Percentiles rank a stretch among this genome's conserved stretches.
These are phyloP conservation scores for Chytriomyces sp. DNA, from an alignment of 192 early-diverging fungal species.

Conservation along the genomic window DNA sequence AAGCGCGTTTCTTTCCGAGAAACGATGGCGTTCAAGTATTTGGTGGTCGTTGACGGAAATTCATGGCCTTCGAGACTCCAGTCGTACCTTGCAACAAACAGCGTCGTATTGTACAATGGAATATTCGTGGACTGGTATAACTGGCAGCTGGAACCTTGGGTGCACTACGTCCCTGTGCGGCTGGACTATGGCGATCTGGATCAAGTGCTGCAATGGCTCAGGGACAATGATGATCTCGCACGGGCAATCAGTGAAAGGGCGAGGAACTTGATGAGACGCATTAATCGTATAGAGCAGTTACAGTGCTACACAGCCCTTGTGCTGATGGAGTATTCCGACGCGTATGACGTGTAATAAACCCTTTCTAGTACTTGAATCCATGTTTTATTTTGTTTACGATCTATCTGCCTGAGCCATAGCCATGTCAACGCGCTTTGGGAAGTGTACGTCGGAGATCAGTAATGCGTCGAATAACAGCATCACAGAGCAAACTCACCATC, in stretches of 20 bases:
- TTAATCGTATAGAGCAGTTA: background rate
- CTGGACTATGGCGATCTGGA: slow-evolving; percentile 21
- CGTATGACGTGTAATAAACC: too few species aligned
- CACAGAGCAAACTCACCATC: slow-evolving; percentile 1
- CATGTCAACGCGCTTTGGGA: slow-evolving; percentile 11
- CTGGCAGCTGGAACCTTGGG: slow-evolving; percentile 21
- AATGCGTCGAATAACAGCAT: background rate
- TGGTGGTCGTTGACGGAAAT: slow-evolving; percentile 23
- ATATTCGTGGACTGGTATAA: slow-evolving; percentile 26
- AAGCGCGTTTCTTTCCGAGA: background rate
- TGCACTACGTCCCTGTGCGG: slow-evolving; percentile 31
- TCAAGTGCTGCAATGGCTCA: slow-evolving; percentile 13
- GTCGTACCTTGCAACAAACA: slow-evolving; percentile 6
- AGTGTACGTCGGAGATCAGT: background rate
- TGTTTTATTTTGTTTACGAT: background rate
- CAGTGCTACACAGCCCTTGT: slow-evolving; percentile 1
- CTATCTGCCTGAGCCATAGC: slow-evolving; percentile 3
- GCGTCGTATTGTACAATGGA: slow-evolving; percentile 1
- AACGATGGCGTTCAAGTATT: slow-evolving; percentile 14
- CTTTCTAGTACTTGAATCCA: too few species aligned
- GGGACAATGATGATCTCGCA: slow-evolving; percentile 18
- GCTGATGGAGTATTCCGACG: background rate
- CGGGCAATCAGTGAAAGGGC: slow-evolving; percentile 10
- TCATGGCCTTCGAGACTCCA: background rate
- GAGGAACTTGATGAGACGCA: background rate